Conservation (phyloP, 1,139 yeast species). For the Taphrina sp. region DNA sequence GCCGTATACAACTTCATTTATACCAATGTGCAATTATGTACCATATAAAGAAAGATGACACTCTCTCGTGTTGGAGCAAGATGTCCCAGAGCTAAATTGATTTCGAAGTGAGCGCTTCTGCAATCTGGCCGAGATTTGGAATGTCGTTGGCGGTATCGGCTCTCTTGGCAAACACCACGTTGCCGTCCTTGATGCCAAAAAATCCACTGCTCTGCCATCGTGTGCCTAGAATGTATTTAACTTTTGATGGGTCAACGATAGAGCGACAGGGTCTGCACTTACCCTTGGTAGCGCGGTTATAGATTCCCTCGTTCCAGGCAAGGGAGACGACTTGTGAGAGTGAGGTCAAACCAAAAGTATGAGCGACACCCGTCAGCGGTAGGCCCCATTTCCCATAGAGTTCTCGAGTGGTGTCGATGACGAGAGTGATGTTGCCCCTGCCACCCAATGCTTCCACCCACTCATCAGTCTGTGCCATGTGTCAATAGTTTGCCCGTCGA, state of each 20-base stretch:
- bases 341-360: conserved; percentile 15
- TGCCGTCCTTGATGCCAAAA: conserved; percentile 5
- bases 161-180: conserved; percentile 3
- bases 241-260: no score
- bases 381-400: conserved; percentile 28
- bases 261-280: no score
- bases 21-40: no score
- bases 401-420: conserved; percentile 10
- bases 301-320: conserved; percentile 25
- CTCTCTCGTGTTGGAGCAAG: no score
- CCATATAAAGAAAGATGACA: no score
- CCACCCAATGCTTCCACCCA: conserved; percentile 21
- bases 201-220: conserved; percentile 28
- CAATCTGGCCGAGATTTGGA: conserved; percentile 9
- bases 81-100: no score
- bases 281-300: conserved; percentile 26
- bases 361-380: conserved; percentile 8
- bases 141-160: conserved; percentile 19
- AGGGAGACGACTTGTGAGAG: conserved; percentile 9
- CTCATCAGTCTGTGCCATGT: conserved; percentile 10
- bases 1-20: no score
- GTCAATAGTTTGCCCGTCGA: no score
- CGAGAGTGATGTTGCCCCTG: conserved; percentile 2
- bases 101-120: no score
- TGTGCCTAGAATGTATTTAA: conserved; percentile 4